Conservation (phyloP, 139 green algal species). For the Tetradesmus lagerheimii region DNA sequence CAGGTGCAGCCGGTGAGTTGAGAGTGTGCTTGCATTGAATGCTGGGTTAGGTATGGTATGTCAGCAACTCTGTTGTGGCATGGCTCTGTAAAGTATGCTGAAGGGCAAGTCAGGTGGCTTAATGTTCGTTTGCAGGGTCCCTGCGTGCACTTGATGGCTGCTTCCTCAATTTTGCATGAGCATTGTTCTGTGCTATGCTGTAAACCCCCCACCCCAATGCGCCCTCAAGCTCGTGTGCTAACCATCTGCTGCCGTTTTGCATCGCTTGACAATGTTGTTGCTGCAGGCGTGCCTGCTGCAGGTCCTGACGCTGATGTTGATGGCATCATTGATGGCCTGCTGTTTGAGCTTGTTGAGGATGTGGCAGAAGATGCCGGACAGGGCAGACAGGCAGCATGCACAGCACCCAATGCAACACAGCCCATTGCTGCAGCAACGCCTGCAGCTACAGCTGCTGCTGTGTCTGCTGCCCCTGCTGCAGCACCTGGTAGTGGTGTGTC, state of each 20-base stretch:
- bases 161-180: no score
- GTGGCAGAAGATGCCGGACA: constrained; percentile 4
- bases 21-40: no score
- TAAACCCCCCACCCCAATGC: no score
- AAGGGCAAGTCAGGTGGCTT: no score
- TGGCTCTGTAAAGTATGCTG: no score
- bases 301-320: neutral
- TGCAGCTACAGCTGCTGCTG: neutral
- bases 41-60: no score
- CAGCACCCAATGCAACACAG: neutral
- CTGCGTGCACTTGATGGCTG: no score
- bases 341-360: constrained; percentile 28
- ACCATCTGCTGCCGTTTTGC: neutral
- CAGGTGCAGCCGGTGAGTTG: no score
- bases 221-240: neutral
- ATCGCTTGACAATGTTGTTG: neutral
- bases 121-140: no score
- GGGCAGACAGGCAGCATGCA: neutral
- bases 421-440: neutral
- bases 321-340: constrained; percentile 11
- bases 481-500: neutral
- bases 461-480: neutral
- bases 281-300: neutral
- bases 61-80: no score
- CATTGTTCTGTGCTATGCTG: no score